These are phyloP conservation scores for Plectosphaerella cucumerina DNA, from an alignment of 2,329 filamentous ascomycete genomes.

Conservation along the genomic window DNA sequence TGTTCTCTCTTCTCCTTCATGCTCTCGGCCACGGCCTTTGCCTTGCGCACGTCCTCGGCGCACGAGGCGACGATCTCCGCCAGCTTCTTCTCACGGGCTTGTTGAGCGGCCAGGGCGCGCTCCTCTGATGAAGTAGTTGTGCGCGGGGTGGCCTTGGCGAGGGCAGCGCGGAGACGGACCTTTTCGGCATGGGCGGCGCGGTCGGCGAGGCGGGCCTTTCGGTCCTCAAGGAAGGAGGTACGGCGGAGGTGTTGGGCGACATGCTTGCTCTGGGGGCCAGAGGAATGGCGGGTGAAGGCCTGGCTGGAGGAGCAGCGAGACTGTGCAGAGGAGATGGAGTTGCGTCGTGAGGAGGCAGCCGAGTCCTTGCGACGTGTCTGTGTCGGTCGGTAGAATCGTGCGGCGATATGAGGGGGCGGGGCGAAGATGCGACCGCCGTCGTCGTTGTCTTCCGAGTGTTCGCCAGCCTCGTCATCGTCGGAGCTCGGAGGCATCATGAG, in stretches of 20 bases:
- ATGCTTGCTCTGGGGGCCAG: constrained; percentile 68
- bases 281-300: constrained; percentile 46
- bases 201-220: constrained; percentile 75
- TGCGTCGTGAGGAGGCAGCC: constrained; percentile 72
- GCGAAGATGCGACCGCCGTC: constrained; percentile 36
- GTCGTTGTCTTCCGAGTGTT: constrained; percentile 22
- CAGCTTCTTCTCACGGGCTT: constrained; percentile 74
- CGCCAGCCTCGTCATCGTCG: constrained; percentile 27
- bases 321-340: constrained; percentile 73
- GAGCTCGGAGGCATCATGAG: constrained; percentile 31
- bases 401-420: constrained; percentile 72
- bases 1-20: constrained; percentile 78
- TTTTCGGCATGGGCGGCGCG: constrained; percentile 80
- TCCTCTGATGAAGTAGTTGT: constrained; percentile 68
- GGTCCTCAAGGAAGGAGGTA: constrained; percentile 74
- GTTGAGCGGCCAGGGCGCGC: constrained; percentile 70
- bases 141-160: constrained; percentile 65
- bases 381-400: constrained; percentile 68
- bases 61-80: constrained; percentile 78
- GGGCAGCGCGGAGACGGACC: constrained; percentile 69
- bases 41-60: constrained; percentile 77
- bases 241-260: constrained; percentile 75
- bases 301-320: constrained; percentile 62
- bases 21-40: constrained; percentile 76
- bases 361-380: constrained; percentile 69